phyloP scores from a whole-genome alignment of 306 rosid species.

The Alnus glutinosa region DNA sequence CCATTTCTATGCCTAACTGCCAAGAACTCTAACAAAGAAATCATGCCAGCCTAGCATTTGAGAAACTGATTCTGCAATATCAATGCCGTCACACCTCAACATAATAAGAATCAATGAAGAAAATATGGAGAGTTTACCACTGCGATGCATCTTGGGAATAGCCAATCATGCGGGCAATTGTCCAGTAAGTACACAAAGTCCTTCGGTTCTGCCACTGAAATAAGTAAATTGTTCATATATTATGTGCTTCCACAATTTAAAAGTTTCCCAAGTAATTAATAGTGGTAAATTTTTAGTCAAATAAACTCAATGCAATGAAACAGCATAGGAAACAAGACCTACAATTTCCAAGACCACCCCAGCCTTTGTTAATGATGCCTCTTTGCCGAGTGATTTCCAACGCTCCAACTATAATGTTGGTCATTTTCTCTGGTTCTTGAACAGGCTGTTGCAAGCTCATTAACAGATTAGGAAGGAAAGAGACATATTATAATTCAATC shows the following conservation, averaged over 20 bases:
- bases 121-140: constrained; percentile 55
- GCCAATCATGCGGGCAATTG: constrained; percentile 98
- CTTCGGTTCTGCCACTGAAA: constrained; percentile 63
- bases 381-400: constrained; percentile 76
- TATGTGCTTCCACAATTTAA: constrained; percentile 29
- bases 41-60: not conserved
- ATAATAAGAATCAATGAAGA: not conserved
- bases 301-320: constrained; percentile 21
- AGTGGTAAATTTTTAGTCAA: not conserved
- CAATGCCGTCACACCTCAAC: constrained; percentile 1
- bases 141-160: constrained; percentile 75
- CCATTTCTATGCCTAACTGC: not conserved
- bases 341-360: constrained; percentile 97
- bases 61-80: not conserved
- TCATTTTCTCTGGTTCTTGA: constrained; percentile 74
- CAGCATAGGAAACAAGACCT: constrained; percentile 43
- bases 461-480: not conserved
- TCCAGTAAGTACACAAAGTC: constrained; percentile 71
- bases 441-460: constrained; percentile 61
- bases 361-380: constrained; percentile 90
- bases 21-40: not conserved
- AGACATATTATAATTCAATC: not conserved
- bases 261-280: constrained; percentile 1
- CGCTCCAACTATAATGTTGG: constrained; percentile 69
- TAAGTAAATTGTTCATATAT: constrained; percentile 29